Percentiles rank a stretch among this genome's conserved stretches.
These are phyloP conservation scores for Aspergillus carlsbadensis DNA, from an alignment of 495 filamentous ascomycete genomes.

Conservation along the genomic window DNA sequence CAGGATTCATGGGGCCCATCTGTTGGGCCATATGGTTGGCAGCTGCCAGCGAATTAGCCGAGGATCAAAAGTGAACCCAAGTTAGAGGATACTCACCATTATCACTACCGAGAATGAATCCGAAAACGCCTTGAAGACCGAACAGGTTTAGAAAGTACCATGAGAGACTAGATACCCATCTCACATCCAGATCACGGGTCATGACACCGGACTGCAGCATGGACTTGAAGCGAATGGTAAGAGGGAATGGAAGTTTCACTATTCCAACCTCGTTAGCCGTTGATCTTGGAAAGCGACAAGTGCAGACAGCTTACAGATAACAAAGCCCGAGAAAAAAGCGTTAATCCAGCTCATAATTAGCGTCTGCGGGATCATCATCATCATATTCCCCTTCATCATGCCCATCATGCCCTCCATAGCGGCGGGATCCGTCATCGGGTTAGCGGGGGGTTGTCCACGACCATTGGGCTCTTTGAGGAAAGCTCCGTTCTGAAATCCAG, in stretches of 20 bases:
- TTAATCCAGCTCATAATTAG: slow-evolving; percentile 99
- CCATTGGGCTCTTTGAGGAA: slow-evolving; percentile 87
- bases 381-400: slow-evolving; percentile 99
- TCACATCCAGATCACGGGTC: slow-evolving; percentile 91
- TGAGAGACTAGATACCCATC: slow-evolving; percentile 96
- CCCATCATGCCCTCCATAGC: slow-evolving; percentile 99
- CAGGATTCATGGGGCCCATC: slow-evolving; percentile 79
- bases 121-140: slow-evolving; percentile 95
- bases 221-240: slow-evolving; percentile 97
- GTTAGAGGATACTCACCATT: slow-evolving; percentile 63
- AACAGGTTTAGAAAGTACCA: slow-evolving; percentile 99
- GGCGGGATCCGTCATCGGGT: slow-evolving; percentile 95
- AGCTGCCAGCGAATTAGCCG: slow-evolving; percentile 50
- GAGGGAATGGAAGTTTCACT: slow-evolving; percentile 98
- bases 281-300: background rate
- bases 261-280: slow-evolving; percentile 20
- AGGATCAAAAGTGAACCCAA: slow-evolving; percentile 3
- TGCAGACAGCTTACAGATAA: slow-evolving; percentile 69
- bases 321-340: slow-evolving; percentile 96
- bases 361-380: slow-evolving; percentile 99
- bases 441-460: slow-evolving; percentile 82
- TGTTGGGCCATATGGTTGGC: slow-evolving; percentile 94
- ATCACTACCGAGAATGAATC: slow-evolving; percentile 91
- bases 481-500: slow-evolving; percentile 75
- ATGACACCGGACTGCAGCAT: slow-evolving; percentile 97